Evolutionary conservation across 1,139 yeast species (phyloP).

Genomic region (Pichia sp.): DNA sequence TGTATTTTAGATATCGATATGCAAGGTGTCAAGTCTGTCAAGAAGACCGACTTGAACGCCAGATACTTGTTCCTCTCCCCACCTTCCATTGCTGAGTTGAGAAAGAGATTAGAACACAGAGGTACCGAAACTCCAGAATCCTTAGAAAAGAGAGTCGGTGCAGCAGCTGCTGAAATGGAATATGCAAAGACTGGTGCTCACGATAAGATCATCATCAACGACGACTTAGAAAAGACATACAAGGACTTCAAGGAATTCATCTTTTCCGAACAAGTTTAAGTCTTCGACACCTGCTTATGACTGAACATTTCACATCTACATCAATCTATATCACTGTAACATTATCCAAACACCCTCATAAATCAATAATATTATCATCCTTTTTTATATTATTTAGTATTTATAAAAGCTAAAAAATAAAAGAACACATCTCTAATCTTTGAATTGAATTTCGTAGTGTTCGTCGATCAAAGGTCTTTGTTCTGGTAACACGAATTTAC

Average conservation of each 20-base stretch:
- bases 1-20: constrained; percentile 96
- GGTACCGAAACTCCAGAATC: constrained; percentile 95
- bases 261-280: constrained; percentile 37
- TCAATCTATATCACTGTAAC: too few species aligned
- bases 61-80: constrained; percentile 88
- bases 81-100: constrained; percentile 79
- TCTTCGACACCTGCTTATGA: too few species aligned
- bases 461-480: constrained; percentile 35
- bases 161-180: constrained; percentile 86
- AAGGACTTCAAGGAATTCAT: constrained; percentile 74
- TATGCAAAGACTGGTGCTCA: constrained; percentile 91
- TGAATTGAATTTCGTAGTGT: constrained; percentile 22
- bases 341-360: too few species aligned
- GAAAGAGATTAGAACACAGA: constrained; percentile 74
- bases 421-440: constrained; percentile 8
- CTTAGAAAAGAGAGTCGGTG: constrained; percentile 74
- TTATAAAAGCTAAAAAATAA: too few species aligned
- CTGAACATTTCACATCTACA: too few species aligned
- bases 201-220: constrained; percentile 85
- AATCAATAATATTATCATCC: too few species aligned
- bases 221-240: constrained; percentile 88
- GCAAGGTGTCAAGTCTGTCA: constrained; percentile 97
- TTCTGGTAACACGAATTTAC: constrained; percentile 43
- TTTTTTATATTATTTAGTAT: too few species aligned
- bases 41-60: constrained; percentile 78